Base-by-base conservation (phyloP, 352 stramenopile genomes). In the Thraustotheca clavata region DNA sequence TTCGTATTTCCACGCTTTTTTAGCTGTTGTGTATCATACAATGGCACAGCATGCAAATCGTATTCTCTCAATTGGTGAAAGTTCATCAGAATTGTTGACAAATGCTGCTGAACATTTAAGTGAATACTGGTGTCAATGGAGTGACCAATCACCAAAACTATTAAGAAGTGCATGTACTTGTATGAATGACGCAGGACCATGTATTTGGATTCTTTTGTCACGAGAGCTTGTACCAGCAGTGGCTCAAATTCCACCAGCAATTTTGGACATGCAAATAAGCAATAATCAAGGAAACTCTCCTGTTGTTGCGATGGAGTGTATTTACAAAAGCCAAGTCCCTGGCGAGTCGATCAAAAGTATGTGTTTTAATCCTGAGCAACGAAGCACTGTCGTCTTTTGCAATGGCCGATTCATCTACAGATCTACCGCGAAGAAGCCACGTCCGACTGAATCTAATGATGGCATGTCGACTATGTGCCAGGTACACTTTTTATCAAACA, bases 291-390 rank as follows among this genome's bases (percentile, higher is more conserved):
- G 43, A n/a, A n/a, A n/a, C 6, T 6, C 43, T 14, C 9, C 11
- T 52, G 43, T 11, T 31, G n/a, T 52, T 31, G 11, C 39, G 39
- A 47, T 52, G 14, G 73, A 85, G 7, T 86, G 79, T 31, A 85
- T 91, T 36, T 93, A 94, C 63, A 71, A 79, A 24, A 88, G 79
- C 46, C 81, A 94, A 31, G 88, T 83, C 14, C 57, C 57, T 18
- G 57, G 57, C 9, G 57, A 65, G 4, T 84, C 80, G 26, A 89
- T 94, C 55, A 91, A 90, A 73, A 80, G 74, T 27, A 84, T 94
- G 60, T 90, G 82, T 50, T 86, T 92, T 43, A 94, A 94, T 62
- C 73, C 59, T 31, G 73, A 81, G 14, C 57, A 65, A 26, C 20
- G 31, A 14, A 65, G 31, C 57, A 65, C 57, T 8, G 57, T 65